Evolutionary conservation across 768 basidiomycete species (phyloP), one percentile per base, ranked within the genome.

Genomic region (Calocybe cyanea): DNA sequence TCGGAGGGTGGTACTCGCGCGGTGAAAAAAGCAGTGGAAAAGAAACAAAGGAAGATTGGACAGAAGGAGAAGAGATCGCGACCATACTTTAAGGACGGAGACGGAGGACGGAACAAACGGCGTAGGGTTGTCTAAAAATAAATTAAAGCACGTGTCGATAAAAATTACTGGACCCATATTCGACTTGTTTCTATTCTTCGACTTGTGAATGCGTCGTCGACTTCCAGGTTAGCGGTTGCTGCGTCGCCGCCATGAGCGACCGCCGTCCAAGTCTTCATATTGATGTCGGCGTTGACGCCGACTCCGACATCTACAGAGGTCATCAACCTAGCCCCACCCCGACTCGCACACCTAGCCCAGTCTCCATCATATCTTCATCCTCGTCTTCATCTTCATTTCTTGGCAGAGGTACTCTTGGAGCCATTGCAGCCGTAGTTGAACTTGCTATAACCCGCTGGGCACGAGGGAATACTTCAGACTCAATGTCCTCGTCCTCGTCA

Each of bases 21-120:
- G 0, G 87, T 94, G 42, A 89, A 86, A 60, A 92, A 86, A 64
- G 89, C 81, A 4, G 81, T 95, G 21, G 89, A 89, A 56, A 94
- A 88, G 76, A 92, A 83, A 63, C 83, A 88, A 65, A 89, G 80
- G 63, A 95, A 93, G 71, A 69, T 85, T 15, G 76, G 76, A 41
- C 89, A 92, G 64, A 92, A 87, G 63, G 93, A 95, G 72, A 95
- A 94, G 67, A 86, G 80, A 57, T 83, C 77, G 46, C 71, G 91
- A 43, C 93, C 93, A 10, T 85, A 82, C 53, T 50, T 51, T 14
- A 51, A 48, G 35, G 17, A 52, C 15, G 52, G 46, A 20, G 50
- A 49, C 32, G 48, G 48, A 35, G 43, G 43, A 38, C 40, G 23
- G 31, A 40, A 39, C 46, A 62, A 54, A 51, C 38, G 58, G 41